Base-by-base conservation (phyloP, 108 stramenopile species). In the Stephanodiscus triporus region DNA sequence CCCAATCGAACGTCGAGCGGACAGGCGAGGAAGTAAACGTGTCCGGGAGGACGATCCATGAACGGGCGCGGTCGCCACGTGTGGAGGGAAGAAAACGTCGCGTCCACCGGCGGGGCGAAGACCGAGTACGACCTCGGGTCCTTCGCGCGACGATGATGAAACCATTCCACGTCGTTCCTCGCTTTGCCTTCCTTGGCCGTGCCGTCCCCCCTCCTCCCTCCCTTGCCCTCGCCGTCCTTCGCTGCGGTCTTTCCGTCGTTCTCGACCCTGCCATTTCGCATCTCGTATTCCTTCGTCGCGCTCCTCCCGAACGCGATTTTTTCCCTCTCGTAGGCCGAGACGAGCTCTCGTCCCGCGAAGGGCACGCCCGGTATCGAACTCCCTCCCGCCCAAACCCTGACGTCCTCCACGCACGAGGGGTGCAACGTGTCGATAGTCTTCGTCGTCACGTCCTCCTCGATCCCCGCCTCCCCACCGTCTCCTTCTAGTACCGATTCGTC, bases 61-160 rank as follows among this genome's bases (percentile, higher is more conserved):
- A 90, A 91, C 9, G 88, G 88, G 29, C 88, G 75, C 9, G 89
- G 88, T 68, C 91, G 56, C 94, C 94, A 95, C 17, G 87, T 78
- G 34, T 78, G 48, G 10, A 86, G 77, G 14, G 75, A 65, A 29
- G 86, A 86, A 55, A 61, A 84, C 1, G 77, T 89, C 10, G 94
- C 80, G 72, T 86, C 91, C 49, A 95, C 69, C 0, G 94, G 94
- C 29, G 94, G 94, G 10, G 91, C 91, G 67, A 95, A 81, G 49
- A 88, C 54, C 22, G 87, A 88, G 30, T 55, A 75, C 24, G 57
- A 50, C 24, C 77, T 47, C 26, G 88, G 78, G 37, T 72, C 37
- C 37, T 29, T 53, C 40, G 20, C 37, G 11, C 9, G 19, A 14
- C 4, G 53, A 27, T 54, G 23, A 5, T 6, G 9, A 26, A 54